These are phyloP conservation scores for Yamadazyma triangularis DNA, from an alignment of 1,139 yeast genomes.

Conservation along the genomic window DNA sequence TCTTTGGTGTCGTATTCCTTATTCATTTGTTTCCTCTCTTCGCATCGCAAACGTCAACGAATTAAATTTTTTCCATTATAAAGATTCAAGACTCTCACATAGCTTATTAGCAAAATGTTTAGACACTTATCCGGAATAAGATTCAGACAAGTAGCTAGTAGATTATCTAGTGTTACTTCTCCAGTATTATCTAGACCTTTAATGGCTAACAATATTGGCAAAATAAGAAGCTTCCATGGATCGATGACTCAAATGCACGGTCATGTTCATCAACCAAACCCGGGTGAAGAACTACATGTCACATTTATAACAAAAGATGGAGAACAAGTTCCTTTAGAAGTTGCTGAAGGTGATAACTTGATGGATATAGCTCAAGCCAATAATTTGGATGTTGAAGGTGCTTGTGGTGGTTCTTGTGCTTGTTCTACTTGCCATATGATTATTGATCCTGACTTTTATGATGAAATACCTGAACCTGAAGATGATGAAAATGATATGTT, in stretches of 20 bases:
- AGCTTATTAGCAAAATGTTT: too few relatives aligned
- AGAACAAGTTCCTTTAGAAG: conserved; percentile 72
- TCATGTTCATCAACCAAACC: conserved; percentile 82
- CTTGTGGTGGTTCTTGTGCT: conserved; percentile 99
- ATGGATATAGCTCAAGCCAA: conserved; percentile 94
- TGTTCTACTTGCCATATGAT: conserved; percentile 97
- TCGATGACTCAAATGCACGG: conserved; percentile 51
- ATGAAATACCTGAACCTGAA: conserved; percentile 86
- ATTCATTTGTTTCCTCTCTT: too few relatives aligned
- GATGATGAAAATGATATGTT: conserved; percentile 99
- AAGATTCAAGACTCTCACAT: too few relatives aligned
- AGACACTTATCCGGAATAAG: too few relatives aligned
- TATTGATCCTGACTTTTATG: conserved; percentile 92
- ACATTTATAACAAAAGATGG: conserved; percentile 95
- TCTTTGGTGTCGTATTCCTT: too few relatives aligned
- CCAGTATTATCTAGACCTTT: too few relatives aligned
- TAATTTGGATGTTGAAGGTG: conserved; percentile 95
- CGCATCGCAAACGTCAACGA: too few relatives aligned
- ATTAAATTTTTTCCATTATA: too few relatives aligned
- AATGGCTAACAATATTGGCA: too few relatives aligned
- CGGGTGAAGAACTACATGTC: conserved; percentile 88
- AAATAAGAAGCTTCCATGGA: conserved; percentile 16
- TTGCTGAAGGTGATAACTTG: conserved; percentile 86
- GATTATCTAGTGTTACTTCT: too few relatives aligned
- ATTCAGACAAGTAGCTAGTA: too few relatives aligned